These are phyloP conservation scores for Torulaspora pretoriensis DNA, from an alignment of 1,139 yeast genomes.

Conservation along the genomic window DNA sequence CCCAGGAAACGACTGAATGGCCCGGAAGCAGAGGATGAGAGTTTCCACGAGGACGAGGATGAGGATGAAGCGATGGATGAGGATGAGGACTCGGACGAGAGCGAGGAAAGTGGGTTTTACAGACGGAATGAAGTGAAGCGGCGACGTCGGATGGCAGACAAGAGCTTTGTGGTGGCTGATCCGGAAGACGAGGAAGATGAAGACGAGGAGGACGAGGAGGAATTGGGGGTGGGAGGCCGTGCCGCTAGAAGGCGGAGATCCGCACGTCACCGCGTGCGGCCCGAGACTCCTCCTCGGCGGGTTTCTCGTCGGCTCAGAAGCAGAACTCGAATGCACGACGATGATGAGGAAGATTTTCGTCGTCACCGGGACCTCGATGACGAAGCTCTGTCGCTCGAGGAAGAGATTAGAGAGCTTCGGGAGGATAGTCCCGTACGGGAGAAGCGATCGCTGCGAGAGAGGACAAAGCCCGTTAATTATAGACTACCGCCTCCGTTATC, in stretches of 20 bases:
- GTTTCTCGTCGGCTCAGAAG: conserved; percentile 15
- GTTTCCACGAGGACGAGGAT: conserved; percentile 28
- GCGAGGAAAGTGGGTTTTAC: conserved; percentile 13
- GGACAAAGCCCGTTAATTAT: conserved; percentile 70
- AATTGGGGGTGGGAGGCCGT: conserved; percentile 37
- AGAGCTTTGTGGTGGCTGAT: conserved; percentile 28
- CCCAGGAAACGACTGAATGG: neutral
- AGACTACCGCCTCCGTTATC: conserved; percentile 81
- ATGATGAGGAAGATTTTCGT: conserved; percentile 8
- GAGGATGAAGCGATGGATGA: conserved; percentile 28
- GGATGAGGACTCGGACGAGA: conserved; percentile 31
- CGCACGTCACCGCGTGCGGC: conserved; percentile 12
- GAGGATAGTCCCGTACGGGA: conserved; percentile 39
- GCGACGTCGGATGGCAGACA: conserved; percentile 17
- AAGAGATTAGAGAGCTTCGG: conserved; percentile 43
- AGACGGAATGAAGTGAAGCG: conserved; percentile 13
- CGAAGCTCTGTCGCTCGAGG: conserved; percentile 31
- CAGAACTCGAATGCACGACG: conserved; percentile 15
- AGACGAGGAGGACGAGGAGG: conserved; percentile 21
- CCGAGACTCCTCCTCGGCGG: conserved; percentile 9
- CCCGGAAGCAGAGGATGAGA: conserved; percentile 20
- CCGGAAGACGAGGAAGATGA: conserved; percentile 24
- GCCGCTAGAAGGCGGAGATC: conserved; percentile 18
- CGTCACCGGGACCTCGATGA: conserved; percentile 7
- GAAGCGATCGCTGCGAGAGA: conserved; percentile 67